Base-by-base conservation (phyloP, 805 yeast genomes). In the Wickerhamomyces mucosus region DNA sequence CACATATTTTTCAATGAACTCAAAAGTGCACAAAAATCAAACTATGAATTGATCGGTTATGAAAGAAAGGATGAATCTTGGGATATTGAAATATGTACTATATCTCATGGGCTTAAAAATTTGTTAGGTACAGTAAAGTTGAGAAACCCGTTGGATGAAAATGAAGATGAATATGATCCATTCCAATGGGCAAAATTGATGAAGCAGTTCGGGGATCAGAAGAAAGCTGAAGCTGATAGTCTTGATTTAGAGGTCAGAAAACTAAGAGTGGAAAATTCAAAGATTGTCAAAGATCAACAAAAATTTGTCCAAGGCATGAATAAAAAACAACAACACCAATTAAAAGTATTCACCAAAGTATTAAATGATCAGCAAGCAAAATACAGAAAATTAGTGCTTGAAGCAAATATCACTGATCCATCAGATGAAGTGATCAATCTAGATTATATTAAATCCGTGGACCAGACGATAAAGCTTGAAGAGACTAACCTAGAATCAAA, bases 311-410 rank as follows among this genome's bases (percentile, higher is more conserved):
- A 21, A 7, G 21, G 36, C 15, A 21, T 37, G 26, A 19, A 27
- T 15, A 21, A 11, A 8, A 40, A 45, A 26, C 37, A 42, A 21
- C 13, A 22, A 6, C 29, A 18, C 13, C 43, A 41, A 17, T n/a
- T 46, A 28, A 34, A 32, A 24, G 34, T 50, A 1, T 43, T 41
- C 25, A 42, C 51, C 0, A 38, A 26, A 11, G 29, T 50, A 11
- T 15, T 50, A 13, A 50, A 48, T 29, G 40, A 41, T 12, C 36
- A 45, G 34, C 48, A 50, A 21, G 30, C 19, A 1, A 39, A 38
- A 15, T 43, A 43, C 27, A 18, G 23, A 6, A 33, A 31, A 18
- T 25, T 45, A 1, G n/a, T 39, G 5, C 28, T 28, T 4, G 11
- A 13, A 13, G 5, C 26, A 13, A 16, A 16, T 5, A 11, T 23